Conservation (phyloP, 1,284 basidiomycete species). For the Phellopilus nigrolimitatus region DNA sequence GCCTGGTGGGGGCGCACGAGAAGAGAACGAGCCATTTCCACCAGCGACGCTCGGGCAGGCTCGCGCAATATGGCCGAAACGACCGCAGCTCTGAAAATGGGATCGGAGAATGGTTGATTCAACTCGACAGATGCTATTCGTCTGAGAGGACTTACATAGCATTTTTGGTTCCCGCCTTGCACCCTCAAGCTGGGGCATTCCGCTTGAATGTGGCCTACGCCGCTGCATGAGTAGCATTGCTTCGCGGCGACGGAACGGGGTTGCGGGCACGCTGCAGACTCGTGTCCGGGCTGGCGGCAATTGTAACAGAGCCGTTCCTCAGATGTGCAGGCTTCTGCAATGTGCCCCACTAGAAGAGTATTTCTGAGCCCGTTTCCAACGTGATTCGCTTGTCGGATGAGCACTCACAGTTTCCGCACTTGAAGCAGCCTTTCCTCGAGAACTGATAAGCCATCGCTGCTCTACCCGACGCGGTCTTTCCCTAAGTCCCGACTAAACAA, state of each 20-base stretch:
- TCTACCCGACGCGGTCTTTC: slow-evolving; percentile 6
- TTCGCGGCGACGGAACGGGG: slow-evolving; percentile 74
- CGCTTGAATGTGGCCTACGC: slow-evolving; percentile 71
- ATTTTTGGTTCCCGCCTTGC: slow-evolving; percentile 67
- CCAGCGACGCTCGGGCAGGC: slow-evolving; percentile 52
- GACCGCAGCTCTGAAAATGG: slow-evolving; percentile 62
- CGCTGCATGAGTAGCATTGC: slow-evolving; percentile 78
- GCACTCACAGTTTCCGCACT: slow-evolving; percentile 76
- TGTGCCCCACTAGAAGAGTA: slow-evolving; percentile 68
- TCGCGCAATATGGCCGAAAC: slow-evolving; percentile 76
- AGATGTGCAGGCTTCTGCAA: slow-evolving; percentile 85
- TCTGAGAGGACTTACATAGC: slow-evolving; percentile 58
- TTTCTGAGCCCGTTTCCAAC: slow-evolving; percentile 21
- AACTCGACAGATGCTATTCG: slow-evolving; percentile 9
- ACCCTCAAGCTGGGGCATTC: slow-evolving; percentile 83
- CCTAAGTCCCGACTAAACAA: not conserved
- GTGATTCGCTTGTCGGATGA: slow-evolving; percentile 18
- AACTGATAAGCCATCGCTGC: slow-evolving; percentile 66
- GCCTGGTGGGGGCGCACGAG: slow-evolving; percentile 66
- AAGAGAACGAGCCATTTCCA: slow-evolving; percentile 44
- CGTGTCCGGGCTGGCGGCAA: slow-evolving; percentile 86
- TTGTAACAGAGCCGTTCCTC: slow-evolving; percentile 89
- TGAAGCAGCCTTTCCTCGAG: slow-evolving; percentile 82
- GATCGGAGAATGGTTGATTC: slow-evolving; percentile 18
- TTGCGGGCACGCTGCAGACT: slow-evolving; percentile 81